phyloP scores from a whole-genome alignment of 2,329 filamentous ascomycete species.

The Colletotrichum neosansevieriae region DNA sequence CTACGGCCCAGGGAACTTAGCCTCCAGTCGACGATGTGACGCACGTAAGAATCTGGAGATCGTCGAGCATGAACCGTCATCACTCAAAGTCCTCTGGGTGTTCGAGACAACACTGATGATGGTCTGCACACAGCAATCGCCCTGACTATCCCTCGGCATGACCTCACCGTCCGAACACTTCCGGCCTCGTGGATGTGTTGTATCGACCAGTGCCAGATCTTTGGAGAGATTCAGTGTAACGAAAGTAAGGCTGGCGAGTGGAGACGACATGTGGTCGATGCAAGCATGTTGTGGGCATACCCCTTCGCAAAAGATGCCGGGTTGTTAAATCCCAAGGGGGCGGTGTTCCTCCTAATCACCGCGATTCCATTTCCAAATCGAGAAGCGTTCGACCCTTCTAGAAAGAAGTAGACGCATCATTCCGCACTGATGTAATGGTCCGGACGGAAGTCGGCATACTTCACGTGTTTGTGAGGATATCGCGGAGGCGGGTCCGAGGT shows the following conservation, averaged over 20 bases:
- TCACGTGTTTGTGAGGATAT: conserved; percentile 11
- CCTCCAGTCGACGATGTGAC: not conserved
- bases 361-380: conserved; percentile 13
- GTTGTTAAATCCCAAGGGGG: not conserved
- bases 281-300: not conserved
- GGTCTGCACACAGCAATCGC: not conserved
- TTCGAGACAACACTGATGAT: not conserved
- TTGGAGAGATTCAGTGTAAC: not conserved
- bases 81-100: not conserved
- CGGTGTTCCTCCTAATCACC: not conserved
- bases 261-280: not conserved
- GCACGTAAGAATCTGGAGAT: not conserved
- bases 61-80: not conserved
- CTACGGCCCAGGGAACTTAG: not conserved
- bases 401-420: not conserved
- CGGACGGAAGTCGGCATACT: not conserved
- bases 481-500: conserved; percentile 17
- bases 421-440: conserved; percentile 32
- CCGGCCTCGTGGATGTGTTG: not conserved
- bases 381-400: conserved; percentile 18
- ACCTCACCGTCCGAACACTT: conserved; percentile 17
- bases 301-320: not conserved
- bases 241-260: not conserved
- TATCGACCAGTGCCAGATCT: conserved; percentile 6
- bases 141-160: not conserved